Conservation (phyloP, 23 red algal species). For the Chondrus crispus region DNA sequence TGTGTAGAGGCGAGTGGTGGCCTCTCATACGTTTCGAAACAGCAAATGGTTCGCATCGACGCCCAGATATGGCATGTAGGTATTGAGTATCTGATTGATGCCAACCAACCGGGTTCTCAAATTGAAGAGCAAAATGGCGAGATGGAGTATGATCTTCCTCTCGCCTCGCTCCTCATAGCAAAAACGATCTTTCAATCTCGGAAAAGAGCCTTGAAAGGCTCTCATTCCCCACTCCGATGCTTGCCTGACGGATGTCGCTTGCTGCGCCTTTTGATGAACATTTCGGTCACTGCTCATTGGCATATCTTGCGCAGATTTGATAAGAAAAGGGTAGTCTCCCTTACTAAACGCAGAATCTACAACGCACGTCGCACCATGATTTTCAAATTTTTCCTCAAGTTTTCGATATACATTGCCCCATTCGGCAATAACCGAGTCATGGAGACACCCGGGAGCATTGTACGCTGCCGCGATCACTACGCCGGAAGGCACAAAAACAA, state of each 20-base stretch:
- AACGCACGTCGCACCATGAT: neutral
- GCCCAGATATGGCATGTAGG: constrained; percentile 3
- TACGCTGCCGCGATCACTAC: neutral
- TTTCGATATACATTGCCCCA: neutral
- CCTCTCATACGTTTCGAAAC: too few species aligned
- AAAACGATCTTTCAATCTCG: neutral
- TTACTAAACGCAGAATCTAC: neutral
- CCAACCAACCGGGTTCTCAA: neutral
- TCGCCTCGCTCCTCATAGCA: constrained; percentile 2
- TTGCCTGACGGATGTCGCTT: neutral
- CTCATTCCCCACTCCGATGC: neutral
- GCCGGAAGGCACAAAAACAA: neutral
- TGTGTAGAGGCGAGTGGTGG: too few species aligned
- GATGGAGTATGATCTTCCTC: neutral
- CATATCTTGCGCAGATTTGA: neutral
- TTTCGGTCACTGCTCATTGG: neutral
- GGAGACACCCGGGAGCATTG: neutral
- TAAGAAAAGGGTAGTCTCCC: neutral
- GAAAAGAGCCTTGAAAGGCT: neutral
- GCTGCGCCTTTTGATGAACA: neutral
- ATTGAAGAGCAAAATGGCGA: neutral
- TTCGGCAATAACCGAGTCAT: neutral
- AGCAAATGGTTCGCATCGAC: too few species aligned
- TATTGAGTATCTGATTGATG: neutral
- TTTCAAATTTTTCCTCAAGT: neutral